phyloP scores from a whole-genome alignment of 1,284 basidiomycete genomes.

The Microbotryomycetes sp. region DNA sequence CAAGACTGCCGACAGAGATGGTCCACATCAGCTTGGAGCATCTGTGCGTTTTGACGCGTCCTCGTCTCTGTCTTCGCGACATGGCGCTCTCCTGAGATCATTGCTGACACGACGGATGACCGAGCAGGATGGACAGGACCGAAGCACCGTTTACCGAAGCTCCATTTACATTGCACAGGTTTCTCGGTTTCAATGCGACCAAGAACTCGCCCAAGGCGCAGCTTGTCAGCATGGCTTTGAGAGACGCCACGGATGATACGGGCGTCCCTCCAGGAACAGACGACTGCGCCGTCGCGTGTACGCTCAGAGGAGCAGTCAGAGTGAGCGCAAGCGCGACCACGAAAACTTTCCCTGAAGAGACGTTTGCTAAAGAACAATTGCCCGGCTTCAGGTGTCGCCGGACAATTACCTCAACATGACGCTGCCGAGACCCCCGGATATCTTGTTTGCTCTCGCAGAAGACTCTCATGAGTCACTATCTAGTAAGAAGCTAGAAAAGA shows the following conservation, averaged over 20 bases:
- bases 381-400: conserved; percentile 49
- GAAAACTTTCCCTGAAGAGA: background rate
- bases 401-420: conserved; percentile 52
- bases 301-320: conserved; percentile 63
- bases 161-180: conserved; percentile 49
- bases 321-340: conserved; percentile 41
- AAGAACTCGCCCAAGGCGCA: background rate
- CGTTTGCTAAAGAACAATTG: background rate
- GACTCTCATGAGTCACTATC: conserved; percentile 54
- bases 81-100: conserved; percentile 54
- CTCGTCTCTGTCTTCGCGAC: conserved; percentile 45
- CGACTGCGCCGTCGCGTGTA: conserved; percentile 50
- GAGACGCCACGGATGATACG: conserved; percentile 57
- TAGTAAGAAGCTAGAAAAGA: conserved; percentile 65
- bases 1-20: conserved; percentile 51
- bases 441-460: conserved; percentile 63
- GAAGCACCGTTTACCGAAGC: conserved; percentile 55
- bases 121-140: conserved; percentile 47
- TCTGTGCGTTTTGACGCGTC: conserved; percentile 52
- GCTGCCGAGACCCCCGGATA: conserved; percentile 54
- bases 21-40: conserved; percentile 65
- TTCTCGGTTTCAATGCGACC: conserved; percentile 20
- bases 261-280: conserved; percentile 61
- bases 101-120: too few species aligned
- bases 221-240: conserved; percentile 53